Conservation (phyloP, 352 stramenopile species). For the Nannochloropsis limnetica region DNA sequence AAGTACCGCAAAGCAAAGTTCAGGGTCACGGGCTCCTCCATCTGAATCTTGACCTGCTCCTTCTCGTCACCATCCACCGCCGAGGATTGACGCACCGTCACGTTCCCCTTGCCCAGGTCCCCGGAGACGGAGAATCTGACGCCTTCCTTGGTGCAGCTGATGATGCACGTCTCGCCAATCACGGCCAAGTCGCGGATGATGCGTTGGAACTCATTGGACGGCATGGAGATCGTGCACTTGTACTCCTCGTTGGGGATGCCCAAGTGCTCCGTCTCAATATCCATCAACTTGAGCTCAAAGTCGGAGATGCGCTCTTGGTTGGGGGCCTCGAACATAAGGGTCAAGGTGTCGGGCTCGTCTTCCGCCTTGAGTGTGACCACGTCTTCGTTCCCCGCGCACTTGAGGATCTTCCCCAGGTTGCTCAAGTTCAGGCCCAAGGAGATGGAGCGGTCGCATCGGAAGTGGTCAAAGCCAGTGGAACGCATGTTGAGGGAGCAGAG, state of each 20-base stretch:
- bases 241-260: conserved; percentile 97
- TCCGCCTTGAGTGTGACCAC: conserved; percentile 95
- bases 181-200: conserved; percentile 96
- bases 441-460: conserved; percentile 93
- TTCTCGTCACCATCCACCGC: conserved; percentile 68
- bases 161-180: conserved; percentile 94
- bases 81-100: conserved; percentile 64
- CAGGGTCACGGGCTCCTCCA: conserved; percentile 96
- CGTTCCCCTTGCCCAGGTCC: conserved; percentile 88
- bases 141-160: conserved; percentile 89
- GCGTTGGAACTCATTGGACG: conserved; percentile 89
- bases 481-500: conserved; percentile 86
- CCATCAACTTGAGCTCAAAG: conserved; percentile 99
- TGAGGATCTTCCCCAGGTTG: conserved; percentile 98
- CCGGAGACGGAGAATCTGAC: conserved; percentile 92
- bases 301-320: conserved; percentile 82
- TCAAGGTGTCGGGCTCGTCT: conserved; percentile 86
- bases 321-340: conserved; percentile 93
- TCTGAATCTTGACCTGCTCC: conserved; percentile 85
- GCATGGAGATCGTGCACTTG: conserved; percentile 80
- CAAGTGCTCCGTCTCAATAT: conserved; percentile 97
- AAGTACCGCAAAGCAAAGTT: conserved; percentile 98
- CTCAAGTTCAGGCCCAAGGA: conserved; percentile 90
- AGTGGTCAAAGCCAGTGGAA: conserved; percentile 90
- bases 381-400: conserved; percentile 97